Evolutionary conservation across 306 rosid genomes (phyloP), one percentile per base, ranked within the genome.

Genomic region (Nissolia schottii): DNA sequence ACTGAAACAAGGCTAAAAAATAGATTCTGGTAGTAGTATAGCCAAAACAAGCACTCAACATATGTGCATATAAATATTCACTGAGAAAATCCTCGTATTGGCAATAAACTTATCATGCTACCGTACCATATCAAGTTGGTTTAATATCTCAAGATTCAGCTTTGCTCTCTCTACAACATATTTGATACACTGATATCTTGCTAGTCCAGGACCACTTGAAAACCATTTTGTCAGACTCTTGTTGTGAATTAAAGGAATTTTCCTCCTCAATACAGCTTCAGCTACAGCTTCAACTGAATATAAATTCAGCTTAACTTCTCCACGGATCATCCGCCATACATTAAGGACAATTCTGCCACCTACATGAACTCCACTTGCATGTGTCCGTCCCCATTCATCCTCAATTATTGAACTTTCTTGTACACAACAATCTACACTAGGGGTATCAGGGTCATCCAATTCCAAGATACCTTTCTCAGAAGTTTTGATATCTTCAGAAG

Each of bases 341-440:
- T 93, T 93, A 64, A 93, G 93, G 81, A 93, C 94, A 83, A 93
- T 82, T 89, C 98, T 91, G 35, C 98, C 98, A 35, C 96, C 87
- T 63, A 93, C 88, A 85, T 93, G 97, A 74, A 93, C 80, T 75
- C 98, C 98, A 24, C 96, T 93, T 16, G 89, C 92, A 91, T 93
- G 98, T 51, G 97, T 93, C 50, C 97, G 83, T 24, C 98, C 98
- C 98, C 98, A 93, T 83, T 93, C 97, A 89, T 93, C 98, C 83
- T 84, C 91, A 38, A 93, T 83, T 81, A 91, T 74, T 72, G 87
- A 76, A 85, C 79, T 84, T 74, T 87, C 94, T 80, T 71, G 73
- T 10, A 46, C 67, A 69, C 78, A 79, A 60, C 80, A 62, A 83
- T 89, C 89, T 50, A 74, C 58, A 83, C 64, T 28, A 64, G 77